Evolutionary conservation across 2,329 filamentous ascomycete genomes (phyloP).

Genomic region (Fusarium zealandicum): DNA sequence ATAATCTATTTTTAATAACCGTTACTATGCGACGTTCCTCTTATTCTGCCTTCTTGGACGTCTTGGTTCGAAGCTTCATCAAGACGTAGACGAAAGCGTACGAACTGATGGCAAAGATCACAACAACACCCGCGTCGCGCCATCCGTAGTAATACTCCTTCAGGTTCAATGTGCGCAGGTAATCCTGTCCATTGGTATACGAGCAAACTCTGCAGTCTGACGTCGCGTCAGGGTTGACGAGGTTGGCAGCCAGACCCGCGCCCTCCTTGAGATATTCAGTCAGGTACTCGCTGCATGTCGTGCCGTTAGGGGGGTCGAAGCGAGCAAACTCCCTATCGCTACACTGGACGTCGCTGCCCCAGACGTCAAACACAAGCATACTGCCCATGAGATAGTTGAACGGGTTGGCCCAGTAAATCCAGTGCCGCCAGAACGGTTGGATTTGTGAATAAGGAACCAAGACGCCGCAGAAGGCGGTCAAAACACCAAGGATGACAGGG

Average conservation of each 20-base stretch:
- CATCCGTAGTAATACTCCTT: conserved; percentile 69
- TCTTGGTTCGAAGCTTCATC: conserved; percentile 59
- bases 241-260: conserved; percentile 55
- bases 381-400: conserved; percentile 68
- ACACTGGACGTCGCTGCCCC: conserved; percentile 57
- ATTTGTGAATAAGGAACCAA: conserved; percentile 71
- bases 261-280: conserved; percentile 55
- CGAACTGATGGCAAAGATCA: conserved; percentile 61
- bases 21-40: not conserved
- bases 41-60: conserved; percentile 55
- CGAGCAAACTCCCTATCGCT: conserved; percentile 56
- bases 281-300: conserved; percentile 67
- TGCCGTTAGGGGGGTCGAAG: conserved; percentile 58
- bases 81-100: conserved; percentile 57
- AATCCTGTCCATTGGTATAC: conserved; percentile 65
- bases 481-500: conserved; percentile 61
- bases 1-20: too few species aligned
- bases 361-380: conserved; percentile 61
- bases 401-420: conserved; percentile 68
- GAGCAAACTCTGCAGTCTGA: conserved; percentile 66
- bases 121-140: conserved; percentile 68
- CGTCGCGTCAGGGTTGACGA: conserved; percentile 67
- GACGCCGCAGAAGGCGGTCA: conserved; percentile 78
- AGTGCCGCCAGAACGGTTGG: conserved; percentile 71
- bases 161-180: conserved; percentile 65